phyloP scores from a whole-genome alignment of 192 early-diverging fungal genomes.

The Gonapodya prolifera region DNA sequence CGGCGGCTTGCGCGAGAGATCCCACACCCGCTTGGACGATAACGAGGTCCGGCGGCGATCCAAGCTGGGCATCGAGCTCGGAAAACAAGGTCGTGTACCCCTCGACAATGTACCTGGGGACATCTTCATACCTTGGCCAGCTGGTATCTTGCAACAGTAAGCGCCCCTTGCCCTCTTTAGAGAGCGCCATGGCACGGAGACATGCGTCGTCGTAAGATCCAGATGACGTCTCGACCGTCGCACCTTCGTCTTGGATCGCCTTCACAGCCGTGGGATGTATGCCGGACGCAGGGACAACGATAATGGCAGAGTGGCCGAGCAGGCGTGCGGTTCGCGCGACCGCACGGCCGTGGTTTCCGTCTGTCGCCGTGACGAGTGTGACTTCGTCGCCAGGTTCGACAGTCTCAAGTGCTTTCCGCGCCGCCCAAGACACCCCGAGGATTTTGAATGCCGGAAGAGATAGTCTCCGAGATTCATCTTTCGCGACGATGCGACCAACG shows the following conservation, averaged over 20 bases:
- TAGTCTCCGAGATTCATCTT: background rate
- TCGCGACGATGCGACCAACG: background rate
- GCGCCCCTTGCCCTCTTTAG: background rate
- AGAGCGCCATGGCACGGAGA: background rate
- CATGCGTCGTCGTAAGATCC: slow-evolving; percentile 1
- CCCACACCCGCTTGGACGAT: background rate
- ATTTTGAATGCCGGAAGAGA: background rate
- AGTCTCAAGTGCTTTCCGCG: background rate
- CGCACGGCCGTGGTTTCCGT: slow-evolving; percentile 3
- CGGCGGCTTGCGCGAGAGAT: background rate
- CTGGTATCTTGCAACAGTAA: background rate
- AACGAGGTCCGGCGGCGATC: background rate
- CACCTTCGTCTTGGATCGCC: background rate
- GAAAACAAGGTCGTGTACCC: background rate
- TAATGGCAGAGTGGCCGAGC: background rate
- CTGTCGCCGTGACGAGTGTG: background rate
- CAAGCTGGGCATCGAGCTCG: background rate
- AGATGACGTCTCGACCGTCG: background rate
- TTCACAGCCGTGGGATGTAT: background rate
- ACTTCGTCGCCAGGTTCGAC: background rate
- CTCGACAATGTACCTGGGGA: background rate
- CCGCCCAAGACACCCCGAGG: background rate
- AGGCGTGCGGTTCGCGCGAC: background rate
- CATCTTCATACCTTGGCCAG: background rate
- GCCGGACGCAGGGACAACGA: background rate